Conservation (phyloP, 1,284 basidiomycete genomes). For the Clitocybe nebularis region DNA sequence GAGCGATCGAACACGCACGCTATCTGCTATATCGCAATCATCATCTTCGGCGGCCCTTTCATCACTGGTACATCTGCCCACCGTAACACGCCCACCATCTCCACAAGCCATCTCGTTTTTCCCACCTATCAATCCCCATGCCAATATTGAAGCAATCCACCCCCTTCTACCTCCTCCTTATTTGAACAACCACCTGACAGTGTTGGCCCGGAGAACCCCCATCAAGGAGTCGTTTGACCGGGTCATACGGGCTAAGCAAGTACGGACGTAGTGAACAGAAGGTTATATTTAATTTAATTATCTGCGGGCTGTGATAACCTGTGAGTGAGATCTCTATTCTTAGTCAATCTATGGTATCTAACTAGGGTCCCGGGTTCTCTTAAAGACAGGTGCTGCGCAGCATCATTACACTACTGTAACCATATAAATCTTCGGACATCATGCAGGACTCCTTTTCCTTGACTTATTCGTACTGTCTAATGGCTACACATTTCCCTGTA, state of each 20-base stretch:
- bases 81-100: slow-evolving; percentile 47
- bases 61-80: slow-evolving; percentile 55
- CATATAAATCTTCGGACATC: slow-evolving; percentile 2
- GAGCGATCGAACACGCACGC: slow-evolving; percentile 57
- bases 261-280: slow-evolving; percentile 13
- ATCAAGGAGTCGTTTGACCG: slow-evolving; percentile 67
- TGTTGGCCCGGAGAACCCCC: slow-evolving; percentile 58
- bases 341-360: too few relatives aligned
- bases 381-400: too few relatives aligned
- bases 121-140: slow-evolving; percentile 49
- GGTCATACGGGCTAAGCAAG: slow-evolving; percentile 52
- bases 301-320: slow-evolving; percentile 1
- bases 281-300: slow-evolving; percentile 4
- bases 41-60: slow-evolving; percentile 63
- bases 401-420: slow-evolving; percentile 5
- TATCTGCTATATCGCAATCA: slow-evolving; percentile 60
- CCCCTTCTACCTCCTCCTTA: slow-evolving; percentile 68
- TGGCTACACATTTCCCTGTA: background rate
- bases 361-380: too few relatives aligned
- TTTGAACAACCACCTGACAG: slow-evolving; percentile 62
- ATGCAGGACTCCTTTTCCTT: background rate
- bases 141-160: slow-evolving; percentile 55
- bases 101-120: slow-evolving; percentile 51
- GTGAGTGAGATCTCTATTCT: too few relatives aligned
- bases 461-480: slow-evolving; percentile 7